Evolutionary conservation across 495 filamentous ascomycete species (phyloP), one percentile per base, ranked within the genome.

Genomic region (Achaetomiella virescens): DNA sequence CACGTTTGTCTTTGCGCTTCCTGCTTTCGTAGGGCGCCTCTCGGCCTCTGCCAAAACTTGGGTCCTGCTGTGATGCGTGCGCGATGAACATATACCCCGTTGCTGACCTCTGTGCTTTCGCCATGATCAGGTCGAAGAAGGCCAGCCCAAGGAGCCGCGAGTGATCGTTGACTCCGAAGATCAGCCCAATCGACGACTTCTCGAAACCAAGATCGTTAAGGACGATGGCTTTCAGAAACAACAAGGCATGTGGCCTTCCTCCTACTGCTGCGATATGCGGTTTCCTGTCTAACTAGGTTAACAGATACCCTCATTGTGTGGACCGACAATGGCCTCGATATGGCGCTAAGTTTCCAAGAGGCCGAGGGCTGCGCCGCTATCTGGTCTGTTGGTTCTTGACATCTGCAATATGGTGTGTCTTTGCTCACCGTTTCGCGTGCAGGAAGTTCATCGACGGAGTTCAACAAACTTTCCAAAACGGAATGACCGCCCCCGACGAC

Each of bases 141-240:
- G 70, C 58, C 73, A 72, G 20, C 65, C 64, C 20, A 72, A 91
- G 71, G 90, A 95, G 65, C 87, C 90, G 44, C 84, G 87, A 61
- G 91, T 98, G 60, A 80, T 85, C 55, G 93, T 98, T 58, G 85
- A 95, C 62, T 95, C 93, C 27, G 93, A 98, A 76, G 93, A 98
- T 66, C 79, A 91, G 43, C 85, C 89, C 21, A 80, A 87, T 29
- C 84, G 93, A 44, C 79, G 88, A 47, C 77, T 98, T 25, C 75
- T 98, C 50, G 88, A 97, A 72, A 95, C 88, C 27, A 90, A 81
- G 65, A 95, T 98, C 54, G 81, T 83, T 55, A 96, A 91, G 68
- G 91, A 97, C 57, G 93, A 97, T 82, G 89, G 87, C 38, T 97
- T 97, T 72, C 90, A 97, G 72, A 97, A 97, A 72, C 93, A 98